These are phyloP conservation scores for Xerocomus minutiporus DNA, from an alignment of 1,284 basidiomycete genomes.

Conservation along the genomic window DNA sequence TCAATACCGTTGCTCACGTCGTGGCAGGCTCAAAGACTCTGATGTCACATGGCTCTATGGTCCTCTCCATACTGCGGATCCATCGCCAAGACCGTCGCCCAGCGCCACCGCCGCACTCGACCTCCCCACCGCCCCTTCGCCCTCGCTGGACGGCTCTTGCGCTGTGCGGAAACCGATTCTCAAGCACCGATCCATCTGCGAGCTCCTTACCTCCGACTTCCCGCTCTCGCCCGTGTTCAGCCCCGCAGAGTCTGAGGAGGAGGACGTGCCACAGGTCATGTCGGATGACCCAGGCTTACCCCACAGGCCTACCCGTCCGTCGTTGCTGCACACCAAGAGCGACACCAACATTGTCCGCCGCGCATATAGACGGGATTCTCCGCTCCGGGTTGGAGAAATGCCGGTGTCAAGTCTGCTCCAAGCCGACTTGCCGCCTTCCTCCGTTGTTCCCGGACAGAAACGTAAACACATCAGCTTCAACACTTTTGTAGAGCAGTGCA, in stretches of 20 bases:
- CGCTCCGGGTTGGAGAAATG: slow-evolving; percentile 47
- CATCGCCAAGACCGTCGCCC: slow-evolving; percentile 35
- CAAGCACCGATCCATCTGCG: slow-evolving; percentile 91
- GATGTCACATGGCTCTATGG: slow-evolving; percentile 99
- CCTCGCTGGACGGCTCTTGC: slow-evolving; percentile 30
- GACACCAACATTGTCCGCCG: slow-evolving; percentile 69
- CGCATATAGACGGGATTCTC: slow-evolving; percentile 59
- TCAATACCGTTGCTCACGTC: background rate
- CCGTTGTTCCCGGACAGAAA: slow-evolving; percentile 41
- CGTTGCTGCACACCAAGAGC: slow-evolving; percentile 74
- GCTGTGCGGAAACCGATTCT: slow-evolving; percentile 81
- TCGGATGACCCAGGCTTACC: slow-evolving; percentile 15
- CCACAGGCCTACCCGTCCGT: slow-evolving; percentile 40
- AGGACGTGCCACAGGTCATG: slow-evolving; percentile 24
- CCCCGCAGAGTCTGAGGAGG: slow-evolving; percentile 37
- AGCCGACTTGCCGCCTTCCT: slow-evolving; percentile 17
- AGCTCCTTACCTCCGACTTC: slow-evolving; percentile 73
- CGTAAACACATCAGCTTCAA: slow-evolving; percentile 95
- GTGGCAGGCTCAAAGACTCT: slow-evolving; percentile 91
- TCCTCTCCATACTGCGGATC: slow-evolving; percentile 87
- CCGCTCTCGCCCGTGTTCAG: slow-evolving; percentile 59
- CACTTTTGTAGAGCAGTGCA: slow-evolving; percentile 96
- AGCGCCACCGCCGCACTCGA: slow-evolving; percentile 32
- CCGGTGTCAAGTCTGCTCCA: slow-evolving; percentile 18
- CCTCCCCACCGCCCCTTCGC: slow-evolving; percentile 34